Conservation (phyloP, 2,329 filamentous ascomycete species). For the Escovopsis sp. region DNA sequence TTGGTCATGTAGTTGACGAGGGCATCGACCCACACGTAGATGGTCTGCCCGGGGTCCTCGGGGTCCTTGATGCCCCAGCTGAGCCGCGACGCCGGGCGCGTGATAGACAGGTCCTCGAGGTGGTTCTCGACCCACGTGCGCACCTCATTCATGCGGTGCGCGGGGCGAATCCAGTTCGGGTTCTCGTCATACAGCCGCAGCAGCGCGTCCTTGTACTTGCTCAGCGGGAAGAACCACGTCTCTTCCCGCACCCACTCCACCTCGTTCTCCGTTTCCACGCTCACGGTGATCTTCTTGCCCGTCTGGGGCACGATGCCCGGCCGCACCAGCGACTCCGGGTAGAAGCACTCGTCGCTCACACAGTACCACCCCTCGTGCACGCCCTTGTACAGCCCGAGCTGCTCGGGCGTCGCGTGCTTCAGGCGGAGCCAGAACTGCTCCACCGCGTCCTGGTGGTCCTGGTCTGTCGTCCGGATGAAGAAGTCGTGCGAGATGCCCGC, state of each 20-base stretch:
- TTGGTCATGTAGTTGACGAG: constrained; percentile 87
- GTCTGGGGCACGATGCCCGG: constrained; percentile 63
- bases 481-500: constrained; percentile 62
- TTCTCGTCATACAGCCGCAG: constrained; percentile 68
- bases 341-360: constrained; percentile 92
- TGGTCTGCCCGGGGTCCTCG: constrained; percentile 69
- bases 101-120: constrained; percentile 78
- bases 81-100: constrained; percentile 61
- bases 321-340: constrained; percentile 61
- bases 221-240: constrained; percentile 91
- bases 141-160: constrained; percentile 60
- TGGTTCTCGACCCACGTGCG: constrained; percentile 60
- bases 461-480: constrained; percentile 86
- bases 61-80: constrained; percentile 85
- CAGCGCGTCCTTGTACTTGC: constrained; percentile 62
- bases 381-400: constrained; percentile 65
- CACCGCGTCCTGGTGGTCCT: constrained; percentile 68
- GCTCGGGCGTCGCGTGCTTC: constrained; percentile 33
- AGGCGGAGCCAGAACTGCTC: constrained; percentile 80
- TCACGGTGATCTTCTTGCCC: constrained; percentile 69
- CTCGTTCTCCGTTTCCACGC: constrained; percentile 74
- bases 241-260: constrained; percentile 89
- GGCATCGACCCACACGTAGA: constrained; percentile 97
- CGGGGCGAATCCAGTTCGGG: constrained; percentile 61
- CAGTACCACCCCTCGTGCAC: constrained; percentile 95